Evolutionary conservation across 345 rosid genomes (phyloP).

Genomic region (Nephelium lappaceum): DNA sequence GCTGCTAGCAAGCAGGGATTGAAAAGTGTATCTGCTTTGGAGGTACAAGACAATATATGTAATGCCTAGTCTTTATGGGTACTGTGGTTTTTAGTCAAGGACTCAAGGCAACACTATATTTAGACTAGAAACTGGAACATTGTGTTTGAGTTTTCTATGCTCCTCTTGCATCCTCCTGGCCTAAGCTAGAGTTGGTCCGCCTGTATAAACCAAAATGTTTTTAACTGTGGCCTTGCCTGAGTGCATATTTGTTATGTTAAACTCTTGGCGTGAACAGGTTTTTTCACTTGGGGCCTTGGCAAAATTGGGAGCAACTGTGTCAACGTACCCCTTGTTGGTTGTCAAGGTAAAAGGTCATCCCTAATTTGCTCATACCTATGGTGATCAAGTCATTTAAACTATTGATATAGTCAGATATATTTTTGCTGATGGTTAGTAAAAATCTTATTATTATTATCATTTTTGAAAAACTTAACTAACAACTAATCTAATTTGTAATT

Average conservation of each 20-base stretch:
- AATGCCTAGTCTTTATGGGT: constrained; percentile 5
- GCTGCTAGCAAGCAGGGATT: constrained; percentile 39
- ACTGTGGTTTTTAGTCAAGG: neutral
- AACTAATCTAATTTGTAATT: neutral
- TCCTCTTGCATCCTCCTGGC: neutral
- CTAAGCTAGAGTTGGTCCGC: neutral
- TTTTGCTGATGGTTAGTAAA: neutral
- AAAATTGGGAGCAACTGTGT: constrained; percentile 68
- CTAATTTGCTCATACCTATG: constrained; percentile 1
- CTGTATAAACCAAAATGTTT: neutral
- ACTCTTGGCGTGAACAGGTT: constrained; percentile 38
- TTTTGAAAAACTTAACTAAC: neutral
- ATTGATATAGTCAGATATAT: neutral
- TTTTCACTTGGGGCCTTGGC: constrained; percentile 69
- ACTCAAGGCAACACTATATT: neutral
- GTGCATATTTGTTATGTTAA: neutral
- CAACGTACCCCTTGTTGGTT: constrained; percentile 68
- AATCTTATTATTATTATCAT: too few relatives aligned
- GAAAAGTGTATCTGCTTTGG: constrained; percentile 55
- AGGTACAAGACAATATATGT: constrained; percentile 38
- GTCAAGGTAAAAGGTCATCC: constrained; percentile 54
- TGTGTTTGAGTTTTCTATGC: neutral
- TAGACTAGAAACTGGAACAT: neutral
- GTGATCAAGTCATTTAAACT: neutral
- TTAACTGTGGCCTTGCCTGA: neutral